phyloP scores from a whole-genome alignment of 805 yeast genomes.

The Ogataea methanolica region DNA sequence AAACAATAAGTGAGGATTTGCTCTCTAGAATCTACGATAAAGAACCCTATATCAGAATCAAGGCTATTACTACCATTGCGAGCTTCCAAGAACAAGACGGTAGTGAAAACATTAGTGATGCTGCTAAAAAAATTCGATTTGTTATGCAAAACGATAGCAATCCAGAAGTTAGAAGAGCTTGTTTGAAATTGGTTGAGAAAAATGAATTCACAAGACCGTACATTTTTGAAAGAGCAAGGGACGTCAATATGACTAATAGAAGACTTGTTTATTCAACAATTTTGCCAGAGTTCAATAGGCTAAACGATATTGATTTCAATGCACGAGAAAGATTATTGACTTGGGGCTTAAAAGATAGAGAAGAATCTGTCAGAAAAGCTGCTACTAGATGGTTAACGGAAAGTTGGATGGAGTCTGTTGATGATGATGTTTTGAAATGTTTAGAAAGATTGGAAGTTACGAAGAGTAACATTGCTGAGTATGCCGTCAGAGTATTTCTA shows the following conservation, averaged over 20 bases:
- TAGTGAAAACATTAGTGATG: slow-evolving; percentile 38
- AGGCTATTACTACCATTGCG: slow-evolving; percentile 76
- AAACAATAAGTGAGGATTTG: slow-evolving; percentile 55
- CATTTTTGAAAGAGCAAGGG: slow-evolving; percentile 79
- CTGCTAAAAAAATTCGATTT: slow-evolving; percentile 41
- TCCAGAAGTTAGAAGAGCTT: slow-evolving; percentile 87
- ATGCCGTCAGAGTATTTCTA: slow-evolving; percentile 62
- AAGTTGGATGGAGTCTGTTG: slow-evolving; percentile 66
- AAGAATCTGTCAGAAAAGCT: slow-evolving; percentile 63
- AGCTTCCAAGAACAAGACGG: slow-evolving; percentile 63
- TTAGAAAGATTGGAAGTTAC: slow-evolving; percentile 67
- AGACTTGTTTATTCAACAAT: slow-evolving; percentile 66
- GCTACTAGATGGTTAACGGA: slow-evolving; percentile 65
- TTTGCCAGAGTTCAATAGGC: slow-evolving; percentile 62
- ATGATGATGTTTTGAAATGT: slow-evolving; percentile 68
- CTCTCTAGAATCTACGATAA: slow-evolving; percentile 64
- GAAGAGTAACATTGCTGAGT: slow-evolving; percentile 61
- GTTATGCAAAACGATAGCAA: slow-evolving; percentile 73
- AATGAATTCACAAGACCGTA: slow-evolving; percentile 47
- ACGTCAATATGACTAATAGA: slow-evolving; percentile 66
- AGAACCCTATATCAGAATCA: slow-evolving; percentile 75
- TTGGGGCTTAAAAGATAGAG: slow-evolving; percentile 90
- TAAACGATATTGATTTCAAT: slow-evolving; percentile 43
- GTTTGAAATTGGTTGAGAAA: slow-evolving; percentile 64
- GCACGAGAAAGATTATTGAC: slow-evolving; percentile 62